Evolutionary conservation across 192 early-diverging fungal species (phyloP).

Genomic region (Phycomyces nitens): DNA sequence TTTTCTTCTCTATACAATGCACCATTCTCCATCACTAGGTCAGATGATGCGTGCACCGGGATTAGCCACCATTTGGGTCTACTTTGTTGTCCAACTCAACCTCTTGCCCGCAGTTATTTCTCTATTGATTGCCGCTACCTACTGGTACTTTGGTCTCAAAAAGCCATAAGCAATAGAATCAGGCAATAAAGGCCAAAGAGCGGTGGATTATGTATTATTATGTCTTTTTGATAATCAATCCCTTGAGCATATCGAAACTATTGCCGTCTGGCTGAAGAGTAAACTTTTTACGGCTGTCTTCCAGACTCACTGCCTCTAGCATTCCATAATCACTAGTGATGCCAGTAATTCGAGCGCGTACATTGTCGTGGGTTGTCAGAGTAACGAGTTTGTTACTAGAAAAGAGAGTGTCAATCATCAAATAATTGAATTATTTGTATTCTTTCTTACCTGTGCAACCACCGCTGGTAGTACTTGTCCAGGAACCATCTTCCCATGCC

Average conservation of each 20-base stretch:
- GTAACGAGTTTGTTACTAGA: slow-evolving; percentile 62
- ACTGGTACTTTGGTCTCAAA: slow-evolving; percentile 45
- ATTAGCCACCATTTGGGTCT: slow-evolving; percentile 67
- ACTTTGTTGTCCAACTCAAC: slow-evolving; percentile 51
- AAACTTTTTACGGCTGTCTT: slow-evolving; percentile 51
- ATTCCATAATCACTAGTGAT: slow-evolving; percentile 73
- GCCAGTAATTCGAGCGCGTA: slow-evolving; percentile 67
- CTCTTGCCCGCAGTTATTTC: slow-evolving; percentile 43
- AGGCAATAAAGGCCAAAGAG: not conserved
- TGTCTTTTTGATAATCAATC: slow-evolving; percentile 62
- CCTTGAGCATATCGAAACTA: slow-evolving; percentile 95
- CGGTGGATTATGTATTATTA: slow-evolving; percentile 3
- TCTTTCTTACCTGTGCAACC: slow-evolving; percentile 74
- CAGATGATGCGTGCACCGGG: slow-evolving; percentile 71
- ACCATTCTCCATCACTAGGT: slow-evolving; percentile 62
- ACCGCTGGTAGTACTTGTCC: slow-evolving; percentile 74
- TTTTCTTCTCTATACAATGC: slow-evolving; percentile 61
- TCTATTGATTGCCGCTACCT: slow-evolving; percentile 37
- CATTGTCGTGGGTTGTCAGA: slow-evolving; percentile 55
- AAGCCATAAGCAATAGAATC: slow-evolving; percentile 10
- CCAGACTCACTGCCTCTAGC: slow-evolving; percentile 61
- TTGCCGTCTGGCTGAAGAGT: slow-evolving; percentile 96
- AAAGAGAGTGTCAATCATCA: not conserved
- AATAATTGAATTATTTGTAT: not conserved
- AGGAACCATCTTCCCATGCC: slow-evolving; percentile 59